phyloP scores from a whole-genome alignment of 768 basidiomycete genomes.

The Rhizopogon vinicolor region DNA sequence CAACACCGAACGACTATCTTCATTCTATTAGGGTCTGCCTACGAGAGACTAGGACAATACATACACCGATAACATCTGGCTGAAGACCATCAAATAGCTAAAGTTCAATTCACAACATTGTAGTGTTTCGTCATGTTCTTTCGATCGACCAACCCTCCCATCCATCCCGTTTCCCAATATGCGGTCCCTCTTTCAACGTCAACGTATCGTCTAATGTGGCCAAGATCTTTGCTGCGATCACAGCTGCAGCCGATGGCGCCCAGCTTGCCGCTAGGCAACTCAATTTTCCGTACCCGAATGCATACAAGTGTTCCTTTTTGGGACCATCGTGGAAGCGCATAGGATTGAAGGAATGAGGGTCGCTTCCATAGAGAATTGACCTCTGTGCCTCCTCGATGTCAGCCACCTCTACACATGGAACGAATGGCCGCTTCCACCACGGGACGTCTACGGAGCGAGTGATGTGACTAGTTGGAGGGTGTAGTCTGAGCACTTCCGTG shows the following conservation, averaged over 20 bases:
- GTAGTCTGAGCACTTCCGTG: constrained; percentile 41
- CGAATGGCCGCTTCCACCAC: constrained; percentile 1
- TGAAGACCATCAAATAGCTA: too few relatives aligned
- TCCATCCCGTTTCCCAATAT: constrained; percentile 34
- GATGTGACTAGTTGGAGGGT: constrained; percentile 49
- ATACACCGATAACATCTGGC: too few relatives aligned
- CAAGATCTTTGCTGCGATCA: constrained; percentile 37
- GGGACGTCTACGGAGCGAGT: constrained; percentile 20
- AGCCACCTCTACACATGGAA: constrained; percentile 14
- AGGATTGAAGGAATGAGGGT: constrained; percentile 31
- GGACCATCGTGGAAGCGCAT: constrained; percentile 23
- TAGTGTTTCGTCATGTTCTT: not conserved
- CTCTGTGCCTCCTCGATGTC: constrained; percentile 15
- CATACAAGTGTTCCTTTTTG: constrained; percentile 25
- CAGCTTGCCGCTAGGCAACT: constrained; percentile 42
- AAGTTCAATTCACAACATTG: not conserved
- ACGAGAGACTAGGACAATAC: too few relatives aligned
- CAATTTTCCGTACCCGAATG: constrained; percentile 41
- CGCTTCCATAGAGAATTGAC: constrained; percentile 38
- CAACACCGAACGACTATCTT: too few relatives aligned
- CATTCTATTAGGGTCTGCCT: too few relatives aligned
- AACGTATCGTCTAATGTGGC: constrained; percentile 20
- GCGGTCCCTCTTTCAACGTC: constrained; percentile 22
- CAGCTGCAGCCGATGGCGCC: constrained; percentile 46
- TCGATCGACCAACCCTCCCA: constrained; percentile 36